Base-by-base conservation (phyloP, 2,329 filamentous ascomycete genomes). In the Phaeophleospora eucalypticola region DNA sequence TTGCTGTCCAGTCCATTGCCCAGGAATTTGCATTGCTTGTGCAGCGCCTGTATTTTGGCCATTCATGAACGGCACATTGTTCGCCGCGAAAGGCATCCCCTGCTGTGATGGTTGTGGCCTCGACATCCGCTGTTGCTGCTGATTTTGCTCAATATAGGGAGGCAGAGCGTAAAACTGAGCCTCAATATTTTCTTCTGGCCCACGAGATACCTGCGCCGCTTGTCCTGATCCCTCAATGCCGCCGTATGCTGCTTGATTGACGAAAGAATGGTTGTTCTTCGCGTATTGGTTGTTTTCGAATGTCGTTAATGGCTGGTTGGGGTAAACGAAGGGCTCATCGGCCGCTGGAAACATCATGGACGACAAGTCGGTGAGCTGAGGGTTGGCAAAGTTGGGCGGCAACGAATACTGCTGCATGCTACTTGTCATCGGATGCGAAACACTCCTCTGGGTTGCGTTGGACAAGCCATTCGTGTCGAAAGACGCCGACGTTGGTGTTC, bases 311-410 rank as follows among this genome's bases (percentile, higher is more conserved):
- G 85, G 82, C 54, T 88, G 85, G 59, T 84, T 88, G 0, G 86
- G 86, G 59, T 91, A 93, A 0, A 83, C 84, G 53, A 91, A 85
- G 0, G 87, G 86, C 58, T 91, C 86, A 46, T 65, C 60, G 34
- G 80, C 79, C 27, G 80, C 78, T 1, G 86, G 83, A 60, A 91
- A 91, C 84, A 91, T 89, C 70, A 90, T 81, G 3, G 83, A 81
- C 48, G 84, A 84, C 4, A 90, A 76, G 62, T 87, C 86, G 54
- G 85, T 79, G 14, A 89, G 71, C 7, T 68, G 70, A 2, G 71
- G 68, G 46, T 71, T 72, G 19, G 51, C 47, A 29, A 65, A 61
- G 39, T 60, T 57, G 18, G 52, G 54, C 2, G 60, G 57, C 19
- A 63, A 17, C 2, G 58, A 41, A 39, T 56, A 56, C 34, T 54